Evolutionary conservation across 345 rosid genomes (phyloP).

Genomic region (Hypericum perforatum): DNA sequence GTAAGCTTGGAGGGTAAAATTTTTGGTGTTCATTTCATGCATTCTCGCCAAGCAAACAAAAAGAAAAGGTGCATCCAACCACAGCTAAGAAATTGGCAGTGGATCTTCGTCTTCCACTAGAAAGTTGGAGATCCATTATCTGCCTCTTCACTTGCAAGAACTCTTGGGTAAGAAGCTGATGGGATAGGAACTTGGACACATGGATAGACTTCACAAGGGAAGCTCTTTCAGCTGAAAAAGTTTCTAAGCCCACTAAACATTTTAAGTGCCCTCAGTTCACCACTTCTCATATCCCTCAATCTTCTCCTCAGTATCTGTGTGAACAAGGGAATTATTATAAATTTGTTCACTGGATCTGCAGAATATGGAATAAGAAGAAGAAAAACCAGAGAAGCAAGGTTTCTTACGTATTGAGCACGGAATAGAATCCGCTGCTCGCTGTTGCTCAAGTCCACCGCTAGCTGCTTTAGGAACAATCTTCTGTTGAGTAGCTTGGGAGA

Average conservation of each 20-base stretch:
- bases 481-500: constrained; percentile 87
- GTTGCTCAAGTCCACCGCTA: constrained; percentile 82
- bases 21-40: too few species aligned
- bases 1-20: too few species aligned
- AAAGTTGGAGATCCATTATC: too few species aligned
- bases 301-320: constrained; percentile 75
- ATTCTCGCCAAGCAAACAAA: too few species aligned
- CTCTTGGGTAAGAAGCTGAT: too few species aligned
- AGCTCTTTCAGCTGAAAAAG: constrained; percentile 39
- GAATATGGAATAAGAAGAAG: neutral
- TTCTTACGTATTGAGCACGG: constrained; percentile 81
- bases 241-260: constrained; percentile 60
- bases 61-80: too few species aligned
- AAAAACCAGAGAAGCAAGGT: neutral
- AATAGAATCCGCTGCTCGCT: constrained; percentile 83
- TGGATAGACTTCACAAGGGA: too few species aligned
- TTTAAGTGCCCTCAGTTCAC: constrained; percentile 72
- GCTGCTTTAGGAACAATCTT: constrained; percentile 76
- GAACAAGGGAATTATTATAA: too few species aligned
- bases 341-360: neutral
- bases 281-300: constrained; percentile 72
- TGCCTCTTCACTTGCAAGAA: too few species aligned
- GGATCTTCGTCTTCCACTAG: too few species aligned
- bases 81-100: too few species aligned
- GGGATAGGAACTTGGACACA: too few species aligned